Percentiles rank a stretch among this genome's conserved stretches.
Evolutionary conservation across 1,284 basidiomycete genomes (phyloP).

Genomic region (Singerocomus inundabilis): DNA sequence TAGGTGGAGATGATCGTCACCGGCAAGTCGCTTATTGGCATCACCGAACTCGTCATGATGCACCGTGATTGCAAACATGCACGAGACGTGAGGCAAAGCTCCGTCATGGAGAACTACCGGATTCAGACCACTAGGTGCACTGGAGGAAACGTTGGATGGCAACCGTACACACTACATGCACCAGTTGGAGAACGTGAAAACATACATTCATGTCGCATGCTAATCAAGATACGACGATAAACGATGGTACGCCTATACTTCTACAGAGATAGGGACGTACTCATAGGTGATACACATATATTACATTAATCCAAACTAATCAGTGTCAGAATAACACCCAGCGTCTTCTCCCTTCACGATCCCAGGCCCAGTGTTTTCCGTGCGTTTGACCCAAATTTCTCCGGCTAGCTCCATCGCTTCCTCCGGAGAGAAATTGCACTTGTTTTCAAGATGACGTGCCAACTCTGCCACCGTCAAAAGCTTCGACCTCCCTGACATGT

Average conservation of each 20-base stretch:
- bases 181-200: neutral
- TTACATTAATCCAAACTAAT: neutral
- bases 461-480: constrained; percentile 18
- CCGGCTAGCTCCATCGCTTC: constrained; percentile 19
- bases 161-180: neutral
- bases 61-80: too few species aligned
- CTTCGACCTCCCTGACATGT: neutral
- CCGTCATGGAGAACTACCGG: neutral
- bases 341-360: constrained; percentile 9
- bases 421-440: constrained; percentile 11
- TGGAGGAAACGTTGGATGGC: neutral
- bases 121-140: neutral
- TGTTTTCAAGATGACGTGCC: constrained; percentile 13
- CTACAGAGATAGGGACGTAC: neutral
- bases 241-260: neutral
- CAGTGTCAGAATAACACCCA: neutral
- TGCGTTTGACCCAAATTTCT: constrained; percentile 20
- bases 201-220: neutral
- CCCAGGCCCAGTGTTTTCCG: neutral
- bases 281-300: too few species aligned
- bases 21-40: too few species aligned
- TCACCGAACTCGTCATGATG: too few species aligned
- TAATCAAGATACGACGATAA: neutral
- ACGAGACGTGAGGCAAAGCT: neutral
- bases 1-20: too few species aligned